Percentiles rank a stretch among this genome's conserved stretches.
Conservation (phyloP, 176 grass and related monocot genomes). For the Areca catechu region DNA sequence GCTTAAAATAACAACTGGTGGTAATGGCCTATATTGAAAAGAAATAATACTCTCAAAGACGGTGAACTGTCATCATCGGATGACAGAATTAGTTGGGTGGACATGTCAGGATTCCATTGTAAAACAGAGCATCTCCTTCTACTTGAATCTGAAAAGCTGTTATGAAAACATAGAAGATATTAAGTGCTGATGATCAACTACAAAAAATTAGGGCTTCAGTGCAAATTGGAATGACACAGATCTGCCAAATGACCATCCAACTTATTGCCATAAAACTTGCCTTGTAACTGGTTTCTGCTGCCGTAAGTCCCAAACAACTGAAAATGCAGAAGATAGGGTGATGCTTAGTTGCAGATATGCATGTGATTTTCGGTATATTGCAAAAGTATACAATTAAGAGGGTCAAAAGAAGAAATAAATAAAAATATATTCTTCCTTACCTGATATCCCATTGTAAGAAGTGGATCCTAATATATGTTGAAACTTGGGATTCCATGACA, state of each 20-base stretch:
- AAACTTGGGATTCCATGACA: constrained; percentile 96
- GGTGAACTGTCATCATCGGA: constrained; percentile 93
- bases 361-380: background rate
- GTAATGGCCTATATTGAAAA: too few relatives aligned
- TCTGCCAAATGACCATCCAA: too few relatives aligned
- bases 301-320: constrained; percentile 98
- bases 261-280: constrained; percentile 31
- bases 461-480: constrained; percentile 81
- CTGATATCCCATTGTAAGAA: constrained; percentile 90
- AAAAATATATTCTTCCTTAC: constrained; percentile 10
- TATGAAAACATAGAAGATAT: constrained; percentile 6
- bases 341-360: too few relatives aligned
- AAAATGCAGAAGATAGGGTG: background rate
- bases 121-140: constrained; percentile 88
- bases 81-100: constrained; percentile 84
- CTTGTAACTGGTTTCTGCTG: constrained; percentile 79
- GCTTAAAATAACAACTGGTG: too few relatives aligned
- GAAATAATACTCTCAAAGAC: constrained; percentile 67
- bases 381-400: background rate
- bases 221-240: too few relatives aligned
- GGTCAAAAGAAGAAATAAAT: too few relatives aligned
- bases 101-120: constrained; percentile 94
- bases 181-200: too few relatives aligned
- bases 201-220: background rate
- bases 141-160: constrained; percentile 88